Conservation (phyloP, 331 rosid genomes). For the Malus hybrid region DNA sequence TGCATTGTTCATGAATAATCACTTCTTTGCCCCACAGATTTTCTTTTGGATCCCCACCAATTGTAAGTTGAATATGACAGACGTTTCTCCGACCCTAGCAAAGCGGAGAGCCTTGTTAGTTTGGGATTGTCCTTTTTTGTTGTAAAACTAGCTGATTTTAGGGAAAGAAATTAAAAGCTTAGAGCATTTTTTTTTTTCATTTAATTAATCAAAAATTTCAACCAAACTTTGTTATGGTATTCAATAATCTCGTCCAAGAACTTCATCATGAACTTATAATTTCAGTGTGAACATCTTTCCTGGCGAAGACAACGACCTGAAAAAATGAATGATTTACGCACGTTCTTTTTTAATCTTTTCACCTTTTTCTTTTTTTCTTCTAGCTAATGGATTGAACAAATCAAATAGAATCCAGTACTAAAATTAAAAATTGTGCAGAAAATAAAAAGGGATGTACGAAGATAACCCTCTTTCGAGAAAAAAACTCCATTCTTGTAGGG, state of each 20-base stretch:
- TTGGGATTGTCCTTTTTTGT: not conserved
- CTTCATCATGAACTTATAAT: not conserved
- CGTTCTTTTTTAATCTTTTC: no score
- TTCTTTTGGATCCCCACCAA: not conserved
- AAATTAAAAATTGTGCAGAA: no score
- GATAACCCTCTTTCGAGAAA: not conserved
- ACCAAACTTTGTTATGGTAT: no score
- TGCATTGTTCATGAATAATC: not conserved
- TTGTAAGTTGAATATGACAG: no score
- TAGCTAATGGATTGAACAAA: no score
- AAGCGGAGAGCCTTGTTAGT: no score
- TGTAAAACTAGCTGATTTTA: constrained; percentile 6
- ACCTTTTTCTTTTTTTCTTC: no score
- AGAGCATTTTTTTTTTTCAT: not conserved
- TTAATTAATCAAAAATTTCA: not conserved
- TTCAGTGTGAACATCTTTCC: not conserved
- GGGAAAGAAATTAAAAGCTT: not conserved
- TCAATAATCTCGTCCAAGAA: not conserved
- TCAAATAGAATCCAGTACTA: rapidly evolving
- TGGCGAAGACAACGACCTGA: not conserved
- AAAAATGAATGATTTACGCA: no score
- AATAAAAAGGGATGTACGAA: rapidly evolving
- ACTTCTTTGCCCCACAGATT: not conserved
- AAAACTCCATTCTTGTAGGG: no score
- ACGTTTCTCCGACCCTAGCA: no score